phyloP scores from a whole-genome alignment of 495 filamentous ascomycete genomes.

The Evansstolkia leycettana region DNA sequence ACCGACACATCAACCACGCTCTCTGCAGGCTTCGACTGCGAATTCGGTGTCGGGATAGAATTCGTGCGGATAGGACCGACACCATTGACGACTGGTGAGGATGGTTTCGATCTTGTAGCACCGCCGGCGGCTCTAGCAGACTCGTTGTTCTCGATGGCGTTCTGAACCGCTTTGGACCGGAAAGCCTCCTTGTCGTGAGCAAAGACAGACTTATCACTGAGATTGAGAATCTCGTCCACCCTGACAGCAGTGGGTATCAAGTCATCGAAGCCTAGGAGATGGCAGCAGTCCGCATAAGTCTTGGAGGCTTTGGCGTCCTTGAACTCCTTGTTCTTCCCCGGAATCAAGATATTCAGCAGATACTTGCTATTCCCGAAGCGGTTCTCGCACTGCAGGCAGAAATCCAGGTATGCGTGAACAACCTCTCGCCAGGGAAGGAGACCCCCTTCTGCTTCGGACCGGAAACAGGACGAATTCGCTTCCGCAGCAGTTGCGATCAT shows the following conservation, averaged over 20 bases:
- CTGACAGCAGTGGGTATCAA: constrained; percentile 43
- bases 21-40: constrained; percentile 9
- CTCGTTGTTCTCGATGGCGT: constrained; percentile 38
- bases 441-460: constrained; percentile 49
- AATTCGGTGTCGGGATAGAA: constrained; percentile 18
- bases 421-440: constrained; percentile 60
- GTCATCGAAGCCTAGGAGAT: constrained; percentile 47
- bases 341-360: constrained; percentile 69
- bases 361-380: constrained; percentile 87
- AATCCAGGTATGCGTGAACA: constrained; percentile 58
- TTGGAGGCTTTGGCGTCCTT: constrained; percentile 40
- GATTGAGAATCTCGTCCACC: constrained; percentile 51
- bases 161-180: constrained; percentile 34
- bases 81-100: constrained; percentile 10
- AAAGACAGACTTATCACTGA: constrained; percentile 33
- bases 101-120: constrained; percentile 17
- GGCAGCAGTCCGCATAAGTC: constrained; percentile 53
- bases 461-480: constrained; percentile 76
- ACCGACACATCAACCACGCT: constrained; percentile 8
- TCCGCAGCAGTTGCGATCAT: constrained; percentile 96
- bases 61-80: constrained; percentile 31
- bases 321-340: constrained; percentile 57
- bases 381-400: constrained; percentile 66
- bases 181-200: constrained; percentile 16
- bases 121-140: constrained; percentile 32